A percentile compares a stretch with the other conserved stretches of the same genome.
Conservation (phyloP, 148 eudicot species). For the Diospyros lotus region DNA sequence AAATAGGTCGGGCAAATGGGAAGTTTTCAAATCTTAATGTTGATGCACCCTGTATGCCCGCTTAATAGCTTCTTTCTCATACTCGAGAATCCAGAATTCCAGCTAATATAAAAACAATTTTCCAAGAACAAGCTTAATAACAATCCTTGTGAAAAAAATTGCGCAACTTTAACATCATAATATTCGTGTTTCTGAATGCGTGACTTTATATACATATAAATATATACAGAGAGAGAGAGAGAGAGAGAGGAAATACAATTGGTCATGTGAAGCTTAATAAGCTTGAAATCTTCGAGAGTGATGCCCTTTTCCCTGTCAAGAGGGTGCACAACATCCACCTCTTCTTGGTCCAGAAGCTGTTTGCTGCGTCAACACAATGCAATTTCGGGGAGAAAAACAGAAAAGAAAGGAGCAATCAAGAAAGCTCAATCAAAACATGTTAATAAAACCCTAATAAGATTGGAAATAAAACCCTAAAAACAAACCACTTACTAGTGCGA, state of each 20-base stretch:
- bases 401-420: not conserved
- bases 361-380: constrained; percentile 41
- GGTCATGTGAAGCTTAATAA: constrained; percentile 85
- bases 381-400: not conserved
- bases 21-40: too few species aligned
- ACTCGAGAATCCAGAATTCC: too few species aligned
- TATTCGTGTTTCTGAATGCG: not conserved
- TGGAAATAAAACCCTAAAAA: not conserved
- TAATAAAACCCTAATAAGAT: not conserved
- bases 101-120: too few species aligned
- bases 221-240: not conserved
- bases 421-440: not conserved
- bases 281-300: constrained; percentile 85
- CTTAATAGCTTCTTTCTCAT: too few species aligned
- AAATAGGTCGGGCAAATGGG: too few species aligned
- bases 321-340: constrained; percentile 76
- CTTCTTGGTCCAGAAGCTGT: constrained; percentile 71
- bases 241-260: constrained; percentile 44
- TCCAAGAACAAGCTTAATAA: too few species aligned
- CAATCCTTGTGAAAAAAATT: too few species aligned
- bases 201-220: not conserved
- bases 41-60: too few species aligned
- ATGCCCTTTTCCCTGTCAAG: constrained; percentile 79
- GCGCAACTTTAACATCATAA: not conserved
- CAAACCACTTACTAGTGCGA: constrained; percentile 63